Percentiles rank a stretch among this genome's conserved stretches.
Evolutionary conservation across 495 filamentous ascomycete genomes (phyloP).

Genomic region (Daldinia decipiens): DNA sequence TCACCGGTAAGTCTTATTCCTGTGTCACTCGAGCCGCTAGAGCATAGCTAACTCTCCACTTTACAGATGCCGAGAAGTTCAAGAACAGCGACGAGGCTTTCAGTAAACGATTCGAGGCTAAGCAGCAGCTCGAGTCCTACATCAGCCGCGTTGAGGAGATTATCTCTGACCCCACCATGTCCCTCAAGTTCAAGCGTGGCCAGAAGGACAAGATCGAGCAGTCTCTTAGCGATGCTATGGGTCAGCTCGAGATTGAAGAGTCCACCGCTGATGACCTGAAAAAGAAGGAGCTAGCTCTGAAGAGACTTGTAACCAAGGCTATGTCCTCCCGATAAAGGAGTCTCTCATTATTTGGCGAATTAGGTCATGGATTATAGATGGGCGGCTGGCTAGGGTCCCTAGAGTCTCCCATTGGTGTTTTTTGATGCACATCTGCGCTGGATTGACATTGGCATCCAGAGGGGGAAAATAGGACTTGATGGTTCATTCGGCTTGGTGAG

Average conservation of each 20-base stretch:
- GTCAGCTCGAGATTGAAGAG: conserved; percentile 65
- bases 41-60: conserved; percentile 34
- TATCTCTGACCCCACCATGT: conserved; percentile 93
- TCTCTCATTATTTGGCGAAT: conserved; percentile 45
- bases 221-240: conserved; percentile 67
- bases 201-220: conserved; percentile 99
- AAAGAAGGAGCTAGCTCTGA: conserved; percentile 99
- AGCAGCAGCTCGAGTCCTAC: conserved; percentile 99
- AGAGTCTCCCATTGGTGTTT: conserved; percentile 36
- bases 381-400: conserved; percentile 45
- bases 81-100: conserved; percentile 97
- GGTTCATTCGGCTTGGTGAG: conserved; percentile 38
- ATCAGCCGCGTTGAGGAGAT: conserved; percentile 99
- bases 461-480: conserved; percentile 43
- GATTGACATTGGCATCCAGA: conserved; percentile 46
- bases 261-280: conserved; percentile 92
- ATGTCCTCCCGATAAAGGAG: conserved; percentile 82
- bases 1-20: conserved; percentile 70
- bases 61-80: conserved; percentile 93
- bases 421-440: conserved; percentile 34
- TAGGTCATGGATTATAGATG: conserved; percentile 49
- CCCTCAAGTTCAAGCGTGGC: conserved; percentile 96
- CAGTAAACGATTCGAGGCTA: conserved; percentile 98
- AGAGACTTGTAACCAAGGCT: conserved; percentile 97
- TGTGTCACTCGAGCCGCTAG: not conserved